Percentiles rank a stretch among this genome's conserved stretches.
Evolutionary conservation across 441 rosid species (phyloP).

Genomic region (Flueggea neowawraea): DNA sequence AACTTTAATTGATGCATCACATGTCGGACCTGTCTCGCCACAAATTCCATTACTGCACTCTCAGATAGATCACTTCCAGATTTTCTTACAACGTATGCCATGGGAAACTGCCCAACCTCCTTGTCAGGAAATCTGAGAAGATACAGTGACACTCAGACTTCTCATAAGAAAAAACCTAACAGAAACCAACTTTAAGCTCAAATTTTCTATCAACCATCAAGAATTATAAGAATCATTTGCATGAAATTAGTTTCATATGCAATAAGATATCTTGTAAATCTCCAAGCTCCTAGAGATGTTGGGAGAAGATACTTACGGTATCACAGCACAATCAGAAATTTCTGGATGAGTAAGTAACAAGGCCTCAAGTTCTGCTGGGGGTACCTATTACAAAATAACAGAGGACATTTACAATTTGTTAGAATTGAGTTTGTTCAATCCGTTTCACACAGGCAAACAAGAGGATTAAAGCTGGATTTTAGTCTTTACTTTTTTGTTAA

Average conservation of each 20-base stretch:
- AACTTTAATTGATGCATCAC: too few relatives aligned
- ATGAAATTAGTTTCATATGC: too few relatives aligned
- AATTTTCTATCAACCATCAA: too few relatives aligned
- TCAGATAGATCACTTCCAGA: constrained; percentile 44
- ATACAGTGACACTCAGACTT: background rate
- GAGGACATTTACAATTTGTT: background rate
- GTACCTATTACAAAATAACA: constrained; percentile 46
- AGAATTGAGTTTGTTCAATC: too few relatives aligned
- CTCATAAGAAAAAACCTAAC: too few relatives aligned
- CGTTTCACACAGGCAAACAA: too few relatives aligned
- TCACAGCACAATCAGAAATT: constrained; percentile 77
- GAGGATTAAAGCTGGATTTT: too few relatives aligned
- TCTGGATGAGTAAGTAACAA: constrained; percentile 72
- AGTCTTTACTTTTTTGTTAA: too few relatives aligned
- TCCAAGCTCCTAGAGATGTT: background rate
- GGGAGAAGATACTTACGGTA: constrained; percentile 55
- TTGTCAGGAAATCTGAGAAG: constrained; percentile 64
- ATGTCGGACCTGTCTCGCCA: constrained; percentile 50
- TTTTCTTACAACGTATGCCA: constrained; percentile 74
- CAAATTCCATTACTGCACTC: constrained; percentile 47
- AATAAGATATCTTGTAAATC: background rate
- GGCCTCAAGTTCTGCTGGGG: constrained; percentile 93
- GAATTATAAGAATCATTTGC: too few relatives aligned
- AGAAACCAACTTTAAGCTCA: too few relatives aligned
- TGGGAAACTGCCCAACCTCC: constrained; percentile 81